These are phyloP conservation scores for Phylloporus rhodoxanthus DNA, from an alignment of 768 basidiomycete genomes.

Conservation along the genomic window DNA sequence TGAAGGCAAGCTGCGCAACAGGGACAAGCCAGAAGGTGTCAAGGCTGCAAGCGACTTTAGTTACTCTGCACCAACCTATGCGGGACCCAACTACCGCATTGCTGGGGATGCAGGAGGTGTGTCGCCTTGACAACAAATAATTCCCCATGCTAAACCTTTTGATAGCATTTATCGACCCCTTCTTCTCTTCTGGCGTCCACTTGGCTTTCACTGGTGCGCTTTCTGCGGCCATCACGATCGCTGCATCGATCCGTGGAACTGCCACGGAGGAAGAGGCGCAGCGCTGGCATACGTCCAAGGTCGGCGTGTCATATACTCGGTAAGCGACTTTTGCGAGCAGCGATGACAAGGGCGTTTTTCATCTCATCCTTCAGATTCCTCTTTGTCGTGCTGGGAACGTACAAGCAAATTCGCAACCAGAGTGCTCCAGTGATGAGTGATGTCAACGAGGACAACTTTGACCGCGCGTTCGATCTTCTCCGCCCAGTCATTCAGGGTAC, in stretches of 20 bases:
- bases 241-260: neutral
- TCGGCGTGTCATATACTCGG: slow-evolving; percentile 7
- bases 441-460: slow-evolving; percentile 10
- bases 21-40: neutral
- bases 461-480: neutral
- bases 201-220: too few relatives aligned
- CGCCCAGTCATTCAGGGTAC: neutral
- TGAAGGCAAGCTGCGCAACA: neutral
- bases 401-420: slow-evolving; percentile 14
- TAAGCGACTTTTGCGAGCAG: neutral
- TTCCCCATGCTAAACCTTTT: neutral
- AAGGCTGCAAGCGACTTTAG: slow-evolving; percentile 1
- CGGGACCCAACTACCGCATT: neutral
- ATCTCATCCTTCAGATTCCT: neutral
- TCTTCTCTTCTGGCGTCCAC: slow-evolving; percentile 1
- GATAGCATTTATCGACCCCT: neutral
- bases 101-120: slow-evolving; percentile 1
- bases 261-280: slow-evolving; percentile 1
- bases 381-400: slow-evolving; percentile 8
- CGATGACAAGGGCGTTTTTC: neutral
- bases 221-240: slow-evolving; percentile 1
- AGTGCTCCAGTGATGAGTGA: too few relatives aligned
- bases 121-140: neutral
- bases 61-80: neutral
- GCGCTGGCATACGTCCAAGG: slow-evolving; percentile 10